Base-by-base conservation (phyloP, 1,139 yeast species). In the Candida gigantensis region DNA sequence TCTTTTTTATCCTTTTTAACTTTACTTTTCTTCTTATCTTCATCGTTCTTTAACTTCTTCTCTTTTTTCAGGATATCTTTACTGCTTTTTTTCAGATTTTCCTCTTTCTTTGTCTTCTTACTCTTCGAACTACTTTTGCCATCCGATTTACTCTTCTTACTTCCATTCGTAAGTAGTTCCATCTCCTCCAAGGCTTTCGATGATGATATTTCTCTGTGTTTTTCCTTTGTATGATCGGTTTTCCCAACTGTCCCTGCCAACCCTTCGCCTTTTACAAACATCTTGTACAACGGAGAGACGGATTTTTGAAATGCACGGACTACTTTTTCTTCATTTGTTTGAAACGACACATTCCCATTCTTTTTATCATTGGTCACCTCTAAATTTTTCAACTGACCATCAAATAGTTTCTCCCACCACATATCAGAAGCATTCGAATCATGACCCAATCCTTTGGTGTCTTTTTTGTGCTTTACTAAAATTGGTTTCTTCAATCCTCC, bases 331-430 rank as follows among this genome's bases (percentile, higher is more conserved):
- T 70, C 72, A 38, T 73, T 73, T 39, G 74, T 81, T 26, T 66
- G 68, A 35, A 71, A 62, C 2, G 55, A 47, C 0, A 68, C 59
- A 7, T 15, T 31, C 0, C 55, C 58, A 6, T 47, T 49, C 2
- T 58, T 42, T 3, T 21, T 29, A 5, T 41, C 41, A 10, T 51
- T 55, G 20, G 55, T 66, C 6, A 89, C 92, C 40, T 86, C 90
- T 32, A 92, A 58, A 14, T 79, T 76, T 55, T 87, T 87, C 45
- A 92, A 72, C 51, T 89, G 96, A 1, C 96, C 96, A 59, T 92
- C 97, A 62, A 92, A 92, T 32, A 90, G 68, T 48, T 84, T 74
- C 49, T 92, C 97, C 98, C 98, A 92, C 98, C 98, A 92, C 36
- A 87, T 84, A 52, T 89, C 97, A 14, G 83, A 81, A 40, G 81